These are phyloP conservation scores for Naganishia vaughanmartiniae DNA, from an alignment of 768 basidiomycete genomes.

Conservation along the genomic window DNA sequence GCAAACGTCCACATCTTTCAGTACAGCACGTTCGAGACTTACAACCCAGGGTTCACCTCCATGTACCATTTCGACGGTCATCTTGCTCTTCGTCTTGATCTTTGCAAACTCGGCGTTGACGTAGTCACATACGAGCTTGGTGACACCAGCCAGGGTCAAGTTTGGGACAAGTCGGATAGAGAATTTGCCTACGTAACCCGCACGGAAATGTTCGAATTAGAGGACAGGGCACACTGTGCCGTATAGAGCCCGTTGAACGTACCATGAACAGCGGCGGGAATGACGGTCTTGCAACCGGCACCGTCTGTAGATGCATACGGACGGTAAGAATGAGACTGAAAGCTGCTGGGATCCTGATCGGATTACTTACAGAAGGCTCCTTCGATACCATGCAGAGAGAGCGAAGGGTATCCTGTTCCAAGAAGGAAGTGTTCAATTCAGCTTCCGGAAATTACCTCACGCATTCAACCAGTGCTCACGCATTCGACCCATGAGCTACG, in stretches of 20 bases:
- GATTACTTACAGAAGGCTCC: constrained; percentile 69
- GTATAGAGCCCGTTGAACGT: background rate
- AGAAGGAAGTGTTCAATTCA: background rate
- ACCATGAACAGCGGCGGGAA: constrained; percentile 71
- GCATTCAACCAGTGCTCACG: constrained; percentile 51
- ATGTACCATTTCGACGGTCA: constrained; percentile 68
- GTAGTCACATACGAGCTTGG: constrained; percentile 68
- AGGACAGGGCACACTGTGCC: background rate
- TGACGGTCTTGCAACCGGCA: constrained; percentile 66
- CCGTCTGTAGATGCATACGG: constrained; percentile 35
- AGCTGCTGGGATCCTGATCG: background rate
- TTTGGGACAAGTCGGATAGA: constrained; percentile 90
- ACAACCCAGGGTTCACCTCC: constrained; percentile 87
- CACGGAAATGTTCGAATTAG: background rate
- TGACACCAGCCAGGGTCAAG: constrained; percentile 72
- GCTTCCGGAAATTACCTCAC: background rate
- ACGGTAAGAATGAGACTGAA: constrained; percentile 24
- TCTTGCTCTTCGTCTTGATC: constrained; percentile 76
- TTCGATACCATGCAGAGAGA: constrained; percentile 92
- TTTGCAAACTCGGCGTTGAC: constrained; percentile 77
- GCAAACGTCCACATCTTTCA: background rate
- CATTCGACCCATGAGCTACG: constrained; percentile 87
- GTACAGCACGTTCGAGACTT: constrained; percentile 28
- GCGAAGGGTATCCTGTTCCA: constrained; percentile 59
- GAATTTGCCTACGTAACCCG: constrained; percentile 71